Percentiles rank a stretch among this genome's conserved stretches.
These are phyloP conservation scores for Punica granatum DNA, from an alignment of 345 rosid genomes.

Conservation along the genomic window DNA sequence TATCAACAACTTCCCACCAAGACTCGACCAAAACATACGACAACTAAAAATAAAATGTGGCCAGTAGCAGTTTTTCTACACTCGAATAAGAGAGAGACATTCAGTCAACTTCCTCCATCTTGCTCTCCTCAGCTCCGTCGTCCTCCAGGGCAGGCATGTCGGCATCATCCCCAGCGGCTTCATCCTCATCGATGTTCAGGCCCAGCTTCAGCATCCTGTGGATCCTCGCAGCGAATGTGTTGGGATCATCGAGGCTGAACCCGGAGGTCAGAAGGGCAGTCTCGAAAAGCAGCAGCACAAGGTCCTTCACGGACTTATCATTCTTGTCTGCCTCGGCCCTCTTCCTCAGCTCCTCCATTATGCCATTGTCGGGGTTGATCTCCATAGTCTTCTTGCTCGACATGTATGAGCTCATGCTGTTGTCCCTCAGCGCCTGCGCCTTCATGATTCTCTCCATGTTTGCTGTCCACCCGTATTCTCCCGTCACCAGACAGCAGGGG, in stretches of 20 bases:
- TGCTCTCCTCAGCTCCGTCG: conserved; percentile 77
- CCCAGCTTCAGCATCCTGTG: conserved; percentile 91
- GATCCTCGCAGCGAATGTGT: conserved; percentile 69
- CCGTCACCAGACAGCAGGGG: conserved; percentile 81
- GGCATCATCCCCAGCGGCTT: conserved; percentile 38
- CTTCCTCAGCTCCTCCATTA: conserved; percentile 84
- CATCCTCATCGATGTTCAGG: conserved; percentile 72
- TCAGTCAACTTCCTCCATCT: conserved; percentile 91
- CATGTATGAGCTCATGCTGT: conserved; percentile 91
- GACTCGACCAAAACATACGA: no score
- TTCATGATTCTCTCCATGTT: conserved; percentile 96
- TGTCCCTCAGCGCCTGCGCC: conserved; percentile 81
- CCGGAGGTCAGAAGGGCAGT: conserved; percentile 78
- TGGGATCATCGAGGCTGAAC: conserved; percentile 83
- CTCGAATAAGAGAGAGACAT: neutral
- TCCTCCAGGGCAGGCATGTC: conserved; percentile 86
- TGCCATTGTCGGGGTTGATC: conserved; percentile 79
- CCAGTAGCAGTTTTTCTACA: neutral
- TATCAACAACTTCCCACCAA: no score
- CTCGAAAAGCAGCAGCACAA: conserved; percentile 66
- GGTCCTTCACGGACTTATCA: conserved; percentile 81
- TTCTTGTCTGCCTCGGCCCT: conserved; percentile 76
- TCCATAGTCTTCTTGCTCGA: conserved; percentile 92
- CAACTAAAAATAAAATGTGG: no score
- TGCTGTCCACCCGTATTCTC: conserved; percentile 87